Evolutionary conservation across 176 grass and related monocot species (phyloP).

Genomic region (Musa troglodytarum): DNA sequence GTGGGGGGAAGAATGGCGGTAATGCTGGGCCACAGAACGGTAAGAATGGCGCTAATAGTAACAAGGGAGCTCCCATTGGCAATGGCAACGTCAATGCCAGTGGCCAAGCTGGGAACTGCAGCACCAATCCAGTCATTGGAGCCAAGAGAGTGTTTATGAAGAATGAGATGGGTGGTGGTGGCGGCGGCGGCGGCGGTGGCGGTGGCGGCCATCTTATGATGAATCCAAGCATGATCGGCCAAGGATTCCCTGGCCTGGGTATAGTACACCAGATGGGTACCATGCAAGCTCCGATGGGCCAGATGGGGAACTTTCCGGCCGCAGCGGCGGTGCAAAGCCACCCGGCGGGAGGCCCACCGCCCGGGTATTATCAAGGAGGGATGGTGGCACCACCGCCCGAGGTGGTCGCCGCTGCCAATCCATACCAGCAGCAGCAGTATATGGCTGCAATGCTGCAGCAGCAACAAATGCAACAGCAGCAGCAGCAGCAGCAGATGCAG

Average conservation of each 20-base stretch:
- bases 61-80: not conserved
- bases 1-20: slow-evolving; percentile 26
- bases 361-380: slow-evolving; percentile 36
- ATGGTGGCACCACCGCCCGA: not conserved
- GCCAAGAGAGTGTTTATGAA: slow-evolving; percentile 16
- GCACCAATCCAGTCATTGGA: slow-evolving; percentile 24
- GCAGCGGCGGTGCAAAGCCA: slow-evolving; percentile 23
- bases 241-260: slow-evolving; percentile 27
- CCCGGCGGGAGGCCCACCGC: slow-evolving; percentile 23
- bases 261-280: slow-evolving; percentile 33
- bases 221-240: slow-evolving; percentile 37
- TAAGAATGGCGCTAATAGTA: not conserved
- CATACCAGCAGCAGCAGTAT: slow-evolving; percentile 24
- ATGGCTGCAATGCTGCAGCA: slow-evolving; percentile 27
- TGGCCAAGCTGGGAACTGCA: slow-evolving; percentile 13
- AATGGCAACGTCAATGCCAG: slow-evolving; percentile 12
- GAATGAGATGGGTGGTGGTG: slow-evolving; percentile 16
- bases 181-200: slow-evolving; percentile 21
- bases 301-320: slow-evolving; percentile 14
- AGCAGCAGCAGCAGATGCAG: slow-evolving; percentile 27
- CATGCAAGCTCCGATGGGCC: slow-evolving; percentile 12
- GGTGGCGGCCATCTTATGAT: slow-evolving; percentile 31
- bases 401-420: slow-evolving; percentile 7
- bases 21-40: not conserved
- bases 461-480: slow-evolving; percentile 38